Base-by-base conservation (phyloP, 352 stramenopile genomes). In the Phytophthora ohioensis region DNA sequence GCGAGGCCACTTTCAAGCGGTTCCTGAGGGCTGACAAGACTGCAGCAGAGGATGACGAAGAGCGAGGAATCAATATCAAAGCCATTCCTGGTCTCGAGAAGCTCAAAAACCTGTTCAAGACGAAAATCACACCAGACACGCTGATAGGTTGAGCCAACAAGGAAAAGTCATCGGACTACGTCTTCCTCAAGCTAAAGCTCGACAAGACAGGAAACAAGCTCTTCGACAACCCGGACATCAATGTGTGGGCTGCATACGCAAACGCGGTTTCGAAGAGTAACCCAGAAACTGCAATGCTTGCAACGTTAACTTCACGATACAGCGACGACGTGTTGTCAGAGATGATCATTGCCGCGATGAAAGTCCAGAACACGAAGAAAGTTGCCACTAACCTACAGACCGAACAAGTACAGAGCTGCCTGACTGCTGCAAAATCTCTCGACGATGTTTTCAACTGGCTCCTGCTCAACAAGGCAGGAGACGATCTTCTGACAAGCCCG, bases 401-500 rank as follows among this genome's bases (percentile, higher is more conserved):
- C 11, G 52, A n/a, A 11, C 52, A 59, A 21, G 35, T 59, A 17
- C 8, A 12, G 5, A 17, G 2, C 4, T 59, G 52, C 36, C 9
- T 59, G 9, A 10, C 9, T 21, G 21, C 13, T 8, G 53, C 36
- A 3, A 59, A 59, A 48, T 38, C 53, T 35, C 2, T 11, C 5
- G 53, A 59, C 27, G 21, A 59, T n/a, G 13, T 59, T 31, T 34
- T 59, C 12, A 21, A 47, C 35, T 36, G 47, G 52, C 12, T 59
- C n/a, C 48, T 35, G 39, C 53, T 59, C 17, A 17, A 59, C 21
- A 7, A 21, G 5, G 36, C 36, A 38, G 9, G 47, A 10, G 35
- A 59, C 1, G 48, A 46, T 11, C 9, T 59, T 13, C 53, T 59
- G 43, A 59, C 53, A 3, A 59, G 30, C 36, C 53, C 53, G 21